Conservation (phyloP, 345 rosid genomes). For the Bruguiera parviflora region DNA sequence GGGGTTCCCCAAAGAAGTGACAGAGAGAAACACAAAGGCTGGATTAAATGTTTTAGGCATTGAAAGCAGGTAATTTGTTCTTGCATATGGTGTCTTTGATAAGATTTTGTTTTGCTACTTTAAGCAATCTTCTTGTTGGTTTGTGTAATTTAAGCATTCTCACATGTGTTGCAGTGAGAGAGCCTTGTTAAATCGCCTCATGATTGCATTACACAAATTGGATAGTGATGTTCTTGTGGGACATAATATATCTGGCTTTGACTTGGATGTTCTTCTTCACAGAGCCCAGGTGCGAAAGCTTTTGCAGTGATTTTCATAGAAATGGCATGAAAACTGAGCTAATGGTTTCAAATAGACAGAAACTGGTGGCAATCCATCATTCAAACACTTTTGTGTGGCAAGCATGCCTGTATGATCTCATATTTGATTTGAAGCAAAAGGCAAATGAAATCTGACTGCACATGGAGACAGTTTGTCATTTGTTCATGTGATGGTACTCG, state of each 20-base stretch:
- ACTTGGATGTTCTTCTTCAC: constrained; percentile 89
- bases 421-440: background rate
- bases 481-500: no score
- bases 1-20: constrained; percentile 87
- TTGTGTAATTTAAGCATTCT: constrained; percentile 10
- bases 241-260: constrained; percentile 97
- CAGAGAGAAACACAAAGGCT: constrained; percentile 74
- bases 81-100: constrained; percentile 11
- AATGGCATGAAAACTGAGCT: background rate
- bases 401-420: no score
- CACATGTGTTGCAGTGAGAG: constrained; percentile 68
- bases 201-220: constrained; percentile 79
- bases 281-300: constrained; percentile 68
- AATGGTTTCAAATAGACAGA: constrained; percentile 2
- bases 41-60: constrained; percentile 66
- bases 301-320: constrained; percentile 14
- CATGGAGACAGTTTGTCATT: no score
- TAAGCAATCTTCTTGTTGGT: background rate
- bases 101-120: background rate
- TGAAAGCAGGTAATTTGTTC: constrained; percentile 69
- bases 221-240: constrained; percentile 96
- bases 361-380: background rate
- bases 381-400: background rate
- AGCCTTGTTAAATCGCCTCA: constrained; percentile 81
- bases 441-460: background rate